These are phyloP conservation scores for Lipomyces spencermartinsiae DNA, from an alignment of 805 yeast species.

Conservation along the genomic window DNA sequence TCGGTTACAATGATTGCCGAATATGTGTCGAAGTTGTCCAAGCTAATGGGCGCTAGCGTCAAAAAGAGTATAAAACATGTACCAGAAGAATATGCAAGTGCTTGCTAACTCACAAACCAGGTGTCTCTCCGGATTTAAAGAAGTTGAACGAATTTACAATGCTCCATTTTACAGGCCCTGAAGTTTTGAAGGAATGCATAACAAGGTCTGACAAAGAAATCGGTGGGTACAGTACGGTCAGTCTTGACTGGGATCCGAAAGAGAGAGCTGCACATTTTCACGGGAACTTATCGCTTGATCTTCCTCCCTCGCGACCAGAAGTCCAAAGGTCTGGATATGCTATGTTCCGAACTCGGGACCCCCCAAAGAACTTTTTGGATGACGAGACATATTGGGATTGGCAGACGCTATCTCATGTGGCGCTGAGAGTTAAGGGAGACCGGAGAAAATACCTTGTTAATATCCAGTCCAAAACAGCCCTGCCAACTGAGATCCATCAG, in stretches of 20 bases:
- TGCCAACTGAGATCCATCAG: slow-evolving; percentile 79
- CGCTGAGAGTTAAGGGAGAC: slow-evolving; percentile 50
- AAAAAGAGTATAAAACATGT: slow-evolving; percentile 5
- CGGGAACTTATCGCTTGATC: slow-evolving; percentile 71
- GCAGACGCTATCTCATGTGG: slow-evolving; percentile 65
- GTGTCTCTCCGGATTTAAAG: slow-evolving; percentile 12
- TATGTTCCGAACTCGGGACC: slow-evolving; percentile 81
- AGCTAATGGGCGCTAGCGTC: not conserved
- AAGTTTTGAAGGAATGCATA: slow-evolving; percentile 57
- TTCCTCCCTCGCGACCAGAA: slow-evolving; percentile 69
- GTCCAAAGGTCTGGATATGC: slow-evolving; percentile 73
- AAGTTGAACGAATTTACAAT: slow-evolving; percentile 50
- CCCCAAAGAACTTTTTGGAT: slow-evolving; percentile 54
- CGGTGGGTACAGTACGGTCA: slow-evolving; percentile 78
- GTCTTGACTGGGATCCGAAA: slow-evolving; percentile 52
- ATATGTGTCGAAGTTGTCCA: slow-evolving; percentile 20
- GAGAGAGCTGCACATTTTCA: slow-evolving; percentile 64
- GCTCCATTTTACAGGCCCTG: slow-evolving; percentile 63
- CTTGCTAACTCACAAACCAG: slow-evolving; percentile 5
- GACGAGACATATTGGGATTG: slow-evolving; percentile 66
- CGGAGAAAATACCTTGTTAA: slow-evolving; percentile 74
- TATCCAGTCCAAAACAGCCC: slow-evolving; percentile 79
- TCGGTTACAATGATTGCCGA: slow-evolving; percentile 6
- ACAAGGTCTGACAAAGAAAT: slow-evolving; percentile 75
- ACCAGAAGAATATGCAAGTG: too few species aligned